Evolutionary conservation across 495 filamentous ascomycete genomes (phyloP).

Genomic region (Xylaria acuta): DNA sequence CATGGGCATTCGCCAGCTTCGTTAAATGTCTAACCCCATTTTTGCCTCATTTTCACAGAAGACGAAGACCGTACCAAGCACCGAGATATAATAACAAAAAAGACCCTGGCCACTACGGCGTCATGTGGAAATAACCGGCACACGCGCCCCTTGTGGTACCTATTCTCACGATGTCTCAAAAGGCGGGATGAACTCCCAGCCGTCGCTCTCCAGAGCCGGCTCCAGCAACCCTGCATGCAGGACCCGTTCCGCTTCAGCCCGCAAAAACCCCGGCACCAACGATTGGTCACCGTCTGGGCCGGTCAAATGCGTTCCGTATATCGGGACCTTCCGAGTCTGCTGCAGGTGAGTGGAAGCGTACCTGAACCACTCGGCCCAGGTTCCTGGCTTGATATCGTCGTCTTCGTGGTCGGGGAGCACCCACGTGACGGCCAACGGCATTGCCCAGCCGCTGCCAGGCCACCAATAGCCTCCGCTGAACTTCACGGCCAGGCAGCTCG

Average conservation of each 20-base stretch:
- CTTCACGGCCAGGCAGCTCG: slow-evolving; percentile 19
- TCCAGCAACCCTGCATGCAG: slow-evolving; percentile 20
- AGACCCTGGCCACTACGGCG: too few species aligned
- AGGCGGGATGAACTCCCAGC: slow-evolving; percentile 20
- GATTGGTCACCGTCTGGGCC: slow-evolving; percentile 7
- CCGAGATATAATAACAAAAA: too few species aligned
- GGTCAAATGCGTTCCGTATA: slow-evolving; percentile 14
- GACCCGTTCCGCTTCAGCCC: slow-evolving; percentile 16
- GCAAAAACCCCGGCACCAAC: slow-evolving; percentile 8
- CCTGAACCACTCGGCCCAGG: slow-evolving; percentile 37
- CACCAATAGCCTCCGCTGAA: slow-evolving; percentile 25
- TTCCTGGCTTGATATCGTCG: slow-evolving; percentile 30
- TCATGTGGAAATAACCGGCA: too few species aligned
- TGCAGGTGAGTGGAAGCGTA: slow-evolving; percentile 35
- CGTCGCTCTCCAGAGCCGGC: slow-evolving; percentile 20
- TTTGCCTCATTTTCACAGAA: too few species aligned
- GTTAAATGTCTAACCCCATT: too few species aligned
- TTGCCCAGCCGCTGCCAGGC: slow-evolving; percentile 30
- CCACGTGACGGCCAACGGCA: slow-evolving; percentile 28
- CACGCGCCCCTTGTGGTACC: not conserved
- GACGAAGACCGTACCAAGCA: too few species aligned
- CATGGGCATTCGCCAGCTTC: too few species aligned
- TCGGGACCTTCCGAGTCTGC: slow-evolving; percentile 29
- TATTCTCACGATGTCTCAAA: slow-evolving; percentile 5
- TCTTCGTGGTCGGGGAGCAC: slow-evolving; percentile 31